A percentile compares a stretch with the other conserved stretches of the same genome.
These are phyloP conservation scores for Trametes elegans DNA, from an alignment of 768 basidiomycete genomes.

Conservation along the genomic window DNA sequence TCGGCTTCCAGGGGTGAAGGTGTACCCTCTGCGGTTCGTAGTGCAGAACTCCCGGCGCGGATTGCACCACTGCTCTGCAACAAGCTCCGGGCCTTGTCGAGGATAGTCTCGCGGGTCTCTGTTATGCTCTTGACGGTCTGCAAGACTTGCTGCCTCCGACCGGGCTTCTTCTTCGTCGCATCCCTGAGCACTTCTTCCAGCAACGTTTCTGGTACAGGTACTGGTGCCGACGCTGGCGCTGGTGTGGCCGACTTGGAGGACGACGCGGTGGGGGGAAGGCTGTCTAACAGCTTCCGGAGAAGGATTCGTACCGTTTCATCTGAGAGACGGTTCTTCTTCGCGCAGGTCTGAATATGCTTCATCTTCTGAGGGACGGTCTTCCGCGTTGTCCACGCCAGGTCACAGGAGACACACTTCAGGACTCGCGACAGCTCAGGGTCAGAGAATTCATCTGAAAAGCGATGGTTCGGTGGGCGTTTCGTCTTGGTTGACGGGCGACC, in stretches of 20 bases:
- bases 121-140: slow-evolving; percentile 46
- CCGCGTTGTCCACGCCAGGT: slow-evolving; percentile 62
- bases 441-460: slow-evolving; percentile 37
- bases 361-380: slow-evolving; percentile 65
- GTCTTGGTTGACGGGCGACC: not conserved
- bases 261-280: slow-evolving; percentile 14
- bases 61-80: slow-evolving; percentile 24
- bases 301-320: slow-evolving; percentile 55
- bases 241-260: slow-evolving; percentile 6
- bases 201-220: slow-evolving; percentile 40
- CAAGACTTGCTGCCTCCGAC: slow-evolving; percentile 34
- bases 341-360: slow-evolving; percentile 65
- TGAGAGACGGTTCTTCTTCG: slow-evolving; percentile 54
- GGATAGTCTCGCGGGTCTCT: slow-evolving; percentile 44
- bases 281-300: slow-evolving; percentile 47
- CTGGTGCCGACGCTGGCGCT: slow-evolving; percentile 15
- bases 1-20: not conserved
- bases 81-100: slow-evolving; percentile 38
- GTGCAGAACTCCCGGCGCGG: not conserved
- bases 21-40: not conserved
- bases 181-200: slow-evolving; percentile 53
- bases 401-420: slow-evolving; percentile 62
- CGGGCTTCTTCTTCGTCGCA: slow-evolving; percentile 46
- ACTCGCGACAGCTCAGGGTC: slow-evolving; percentile 48
- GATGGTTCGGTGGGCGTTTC: not conserved